phyloP scores from a whole-genome alignment of 2,329 filamentous ascomycete genomes.

The Colletotrichum brevisporum region DNA sequence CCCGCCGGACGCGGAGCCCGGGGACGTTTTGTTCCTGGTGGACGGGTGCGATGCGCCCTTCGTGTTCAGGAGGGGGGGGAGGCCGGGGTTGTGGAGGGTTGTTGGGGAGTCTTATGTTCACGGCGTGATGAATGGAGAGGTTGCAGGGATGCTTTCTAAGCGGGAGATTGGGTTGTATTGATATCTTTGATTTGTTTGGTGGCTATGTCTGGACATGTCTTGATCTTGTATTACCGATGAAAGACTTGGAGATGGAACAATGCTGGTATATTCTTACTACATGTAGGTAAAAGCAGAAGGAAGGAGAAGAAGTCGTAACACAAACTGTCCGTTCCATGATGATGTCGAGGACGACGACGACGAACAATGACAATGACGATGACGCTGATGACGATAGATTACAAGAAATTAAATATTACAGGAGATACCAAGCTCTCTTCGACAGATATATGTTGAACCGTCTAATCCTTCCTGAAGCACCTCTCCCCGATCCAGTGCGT shows the following conservation, averaged over 20 bases:
- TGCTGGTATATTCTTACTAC: too few relatives aligned
- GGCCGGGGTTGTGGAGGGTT: not conserved
- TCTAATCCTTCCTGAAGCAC: slow-evolving; percentile 19
- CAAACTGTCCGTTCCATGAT: too few relatives aligned
- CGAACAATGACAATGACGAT: too few relatives aligned
- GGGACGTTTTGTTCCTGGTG: slow-evolving; percentile 6
- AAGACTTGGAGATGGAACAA: too few relatives aligned
- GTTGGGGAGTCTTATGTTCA: slow-evolving; percentile 10
- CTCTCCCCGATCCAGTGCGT: slow-evolving; percentile 24
- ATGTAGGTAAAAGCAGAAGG: too few relatives aligned
- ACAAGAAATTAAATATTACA: too few relatives aligned
- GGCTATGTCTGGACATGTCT: not conserved
- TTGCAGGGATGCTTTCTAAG: not conserved
- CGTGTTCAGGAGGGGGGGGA: not conserved
- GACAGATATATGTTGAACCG: too few relatives aligned
- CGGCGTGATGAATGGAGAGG: slow-evolving; percentile 24
- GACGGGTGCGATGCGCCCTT: slow-evolving; percentile 20
- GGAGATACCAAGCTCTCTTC: too few relatives aligned
- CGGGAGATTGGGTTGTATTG: slow-evolving; percentile 3
- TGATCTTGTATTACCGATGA: too few relatives aligned
- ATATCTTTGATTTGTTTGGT: not conserved
- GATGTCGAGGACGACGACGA: too few relatives aligned
- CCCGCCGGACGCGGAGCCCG: not conserved
- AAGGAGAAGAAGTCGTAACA: too few relatives aligned
- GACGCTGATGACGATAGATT: too few relatives aligned